Base-by-base conservation (phyloP, 2,329 filamentous ascomycete genomes). In the Aspergillus tanneri region DNA sequence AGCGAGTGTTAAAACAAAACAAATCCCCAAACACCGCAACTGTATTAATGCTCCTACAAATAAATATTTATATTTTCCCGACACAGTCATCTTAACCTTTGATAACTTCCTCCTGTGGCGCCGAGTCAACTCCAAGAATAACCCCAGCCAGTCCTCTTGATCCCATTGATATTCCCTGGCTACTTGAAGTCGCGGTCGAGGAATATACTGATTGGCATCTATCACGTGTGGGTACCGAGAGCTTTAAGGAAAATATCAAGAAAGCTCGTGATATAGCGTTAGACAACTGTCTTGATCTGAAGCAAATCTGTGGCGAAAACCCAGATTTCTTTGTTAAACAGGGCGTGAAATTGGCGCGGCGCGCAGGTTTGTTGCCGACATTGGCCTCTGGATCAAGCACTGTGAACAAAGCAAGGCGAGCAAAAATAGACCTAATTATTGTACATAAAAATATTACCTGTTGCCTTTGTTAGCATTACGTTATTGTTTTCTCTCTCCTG, bases 11-110 rank as follows among this genome's bases (percentile, higher is more conserved):
- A 21, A 53, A 54, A 41, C 50, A 56, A 35, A 46, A 46, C 10
- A 64, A 62, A 50, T 35, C 12, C 50, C 46, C 23, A 40, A 49
- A 45, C n/a, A n/a, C n/a, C n/a, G n/a, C n/a, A n/a, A n/a, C n/a
- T n/a, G n/a, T n/a, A n/a, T n/a, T n/a, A n/a, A n/a, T 42, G n/a
- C n/a, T n/a, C 39, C n/a, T n/a, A n/a, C n/a, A 43, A 42, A 41
- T 28, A 46, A 48, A 37, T 57, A 52, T 14, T 49, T 18, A 23
- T 39, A 14, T 25, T 47, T 50, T 52, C 8, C 55, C 55, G 11
- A 35, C 52, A 5, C 32, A 49, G 38, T 34, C 46, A 52, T 50
- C 51, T 47, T 37, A 58, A 24, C 19, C 44, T n/a, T n/a, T 43
- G 24, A 32, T 27, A n/a, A 28, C 23, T n/a, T n/a, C n/a, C n/a